Evolutionary conservation across 257 asterid species (phyloP).

Genomic region (Solanum megistacrolobum): DNA sequence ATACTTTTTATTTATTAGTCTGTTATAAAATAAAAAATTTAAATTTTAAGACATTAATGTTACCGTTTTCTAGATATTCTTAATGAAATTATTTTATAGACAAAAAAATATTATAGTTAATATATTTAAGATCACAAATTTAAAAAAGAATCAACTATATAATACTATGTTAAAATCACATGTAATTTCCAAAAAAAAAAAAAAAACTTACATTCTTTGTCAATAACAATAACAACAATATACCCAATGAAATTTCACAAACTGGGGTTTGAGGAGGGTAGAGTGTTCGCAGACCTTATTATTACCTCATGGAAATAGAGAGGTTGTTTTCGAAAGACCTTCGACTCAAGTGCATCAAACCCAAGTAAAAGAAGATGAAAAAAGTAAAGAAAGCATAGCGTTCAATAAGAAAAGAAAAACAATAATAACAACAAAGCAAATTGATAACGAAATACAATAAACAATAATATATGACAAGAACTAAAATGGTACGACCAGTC

Average conservation of each 20-base stretch:
- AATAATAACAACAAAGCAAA: neutral
- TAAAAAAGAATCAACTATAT: neutral
- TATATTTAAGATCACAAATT: neutral
- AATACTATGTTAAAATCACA: neutral
- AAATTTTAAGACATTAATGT: neutral
- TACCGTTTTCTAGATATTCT: neutral
- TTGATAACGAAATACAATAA: too few species aligned
- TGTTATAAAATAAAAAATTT: neutral
- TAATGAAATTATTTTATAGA: neutral
- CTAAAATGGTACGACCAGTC: neutral
- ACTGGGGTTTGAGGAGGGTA: too few species aligned
- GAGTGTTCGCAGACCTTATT: too few species aligned
- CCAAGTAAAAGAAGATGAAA: too few species aligned
- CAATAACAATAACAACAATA: neutral
- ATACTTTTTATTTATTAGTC: neutral
- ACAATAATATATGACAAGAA: neutral
- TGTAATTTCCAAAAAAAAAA: neutral
- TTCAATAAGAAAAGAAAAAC: neutral
- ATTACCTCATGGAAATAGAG: neutral
- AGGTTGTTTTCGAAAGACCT: fast-evolving
- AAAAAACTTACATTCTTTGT: too few species aligned
- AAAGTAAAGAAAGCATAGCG: too few species aligned
- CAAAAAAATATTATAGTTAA: neutral
- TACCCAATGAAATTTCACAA: too few species aligned
- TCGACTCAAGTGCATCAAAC: neutral